These are phyloP conservation scores for Vigna radiata DNA, from an alignment of 306 rosid species.

Conservation along the genomic window DNA sequence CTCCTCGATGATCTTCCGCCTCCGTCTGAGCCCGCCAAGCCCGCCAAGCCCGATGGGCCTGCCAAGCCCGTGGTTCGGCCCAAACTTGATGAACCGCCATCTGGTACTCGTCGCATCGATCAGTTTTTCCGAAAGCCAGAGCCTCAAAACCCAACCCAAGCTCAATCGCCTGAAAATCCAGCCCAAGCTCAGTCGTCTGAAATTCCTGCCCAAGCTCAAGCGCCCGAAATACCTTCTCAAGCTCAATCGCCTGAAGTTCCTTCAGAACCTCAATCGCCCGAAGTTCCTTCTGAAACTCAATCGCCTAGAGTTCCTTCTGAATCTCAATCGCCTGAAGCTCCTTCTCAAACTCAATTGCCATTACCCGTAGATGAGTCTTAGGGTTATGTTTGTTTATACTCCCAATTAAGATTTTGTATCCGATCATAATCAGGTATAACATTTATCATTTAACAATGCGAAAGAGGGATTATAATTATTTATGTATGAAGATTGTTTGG, in stretches of 20 bases:
- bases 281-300: background rate
- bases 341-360: slow-evolving; percentile 10
- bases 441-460: background rate
- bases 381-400: slow-evolving; percentile 29
- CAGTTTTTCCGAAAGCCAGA: slow-evolving; percentile 61
- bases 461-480: background rate
- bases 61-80: slow-evolving; percentile 9
- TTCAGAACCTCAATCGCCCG: background rate
- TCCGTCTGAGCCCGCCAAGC: slow-evolving; percentile 54
- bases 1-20: slow-evolving; percentile 80
- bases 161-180: background rate
- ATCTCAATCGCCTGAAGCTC: background rate
- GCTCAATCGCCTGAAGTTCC: background rate
- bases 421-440: background rate
- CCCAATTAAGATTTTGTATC: slow-evolving; percentile 28
- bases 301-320: background rate
- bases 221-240: background rate
- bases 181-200: background rate
- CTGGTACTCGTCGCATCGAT: slow-evolving; percentile 75
- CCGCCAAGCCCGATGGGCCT: slow-evolving; percentile 51
- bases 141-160: background rate
- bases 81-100: slow-evolving; percentile 46
- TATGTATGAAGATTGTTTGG: background rate
- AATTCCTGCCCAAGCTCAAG: background rate
- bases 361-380: slow-evolving; percentile 51